Base-by-base conservation (phyloP, 2,329 filamentous ascomycete genomes). In the Metarhizium guizhouense region DNA sequence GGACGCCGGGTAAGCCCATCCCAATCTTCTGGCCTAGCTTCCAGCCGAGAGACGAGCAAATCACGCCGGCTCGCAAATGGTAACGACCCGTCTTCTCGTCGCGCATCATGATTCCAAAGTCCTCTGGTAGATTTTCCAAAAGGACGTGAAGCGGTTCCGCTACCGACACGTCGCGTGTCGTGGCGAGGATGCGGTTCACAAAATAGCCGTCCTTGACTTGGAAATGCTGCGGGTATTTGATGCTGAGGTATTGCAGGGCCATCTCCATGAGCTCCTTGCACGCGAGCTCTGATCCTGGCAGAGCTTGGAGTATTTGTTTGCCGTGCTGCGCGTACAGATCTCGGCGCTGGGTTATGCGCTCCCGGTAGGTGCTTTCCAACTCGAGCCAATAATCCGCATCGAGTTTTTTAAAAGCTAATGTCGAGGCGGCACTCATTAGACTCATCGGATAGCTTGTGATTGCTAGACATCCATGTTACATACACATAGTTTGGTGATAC, bases 401-500 rank as follows among this genome's bases (percentile, higher is more conserved):
- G 68, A 94, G 73, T 62, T 90, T 95, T 47, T 81, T 85, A 8
- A 93, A 74, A 2, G 89, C 88, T 94, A 30, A 1, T 3, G 14
- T 7, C 16, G n/a, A 32, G 25, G 14, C n/a, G 18, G 6, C 10
- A 8, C 6, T 13, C 8, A 2, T 20, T 18, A 45, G 42, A 8
- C 6, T 13, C 8, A 16, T 20, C 6, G 7, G 42, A 1, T 3
- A 45, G n/a, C 18, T 16, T 16, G 42, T 45, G 18, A 20, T 11
- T 18, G 42, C 0, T 45, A 0, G 11, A 10, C 0, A 5, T 14
- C 16, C 2, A 40, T 11, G 16, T 42, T 49, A 77, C 85, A 63
- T 80, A 93, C 89, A 88, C 90, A 95, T 95, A 0, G 90, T 95
- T 66, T 95, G 90, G 66, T 94, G 88, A 65, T 95, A 95, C 0